Base-by-base conservation (phyloP, 108 stramenopile genomes). In the Nitzschia putrida region DNA sequence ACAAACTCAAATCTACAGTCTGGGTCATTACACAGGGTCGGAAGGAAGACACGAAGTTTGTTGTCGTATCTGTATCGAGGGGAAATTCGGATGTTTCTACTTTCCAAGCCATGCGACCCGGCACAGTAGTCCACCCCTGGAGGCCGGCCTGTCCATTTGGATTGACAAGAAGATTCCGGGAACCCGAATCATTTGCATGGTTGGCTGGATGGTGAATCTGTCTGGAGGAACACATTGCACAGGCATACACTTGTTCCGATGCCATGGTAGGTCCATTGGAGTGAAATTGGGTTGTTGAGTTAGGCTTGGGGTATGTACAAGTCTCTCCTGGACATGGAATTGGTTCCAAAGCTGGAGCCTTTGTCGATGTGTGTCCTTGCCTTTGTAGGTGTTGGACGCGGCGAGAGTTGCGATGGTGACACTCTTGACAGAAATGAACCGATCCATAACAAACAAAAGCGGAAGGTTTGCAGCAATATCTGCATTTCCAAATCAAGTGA, bases 231-330 rank as follows among this genome's bases (percentile, higher is more conserved):
- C 88, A 88, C 25, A 67, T 61, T 7, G 61, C 73, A 53, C 88
- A 88, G 9, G 57, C 55, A 71, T 86, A 88, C 6, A 86, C 83
- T 67, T 86, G 88, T 57, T 88, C 88, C 25, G 85, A 85, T 23
- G 80, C 66, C 14, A 71, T 34, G 14, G 80, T 43, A 0, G 75
- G 51, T 64, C 88, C 88, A 73, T 88, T 88, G 13, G 47, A 61
- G 56, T 88, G 88, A 34, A 42, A 68, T n/a, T 61, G 34, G 53
- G 61, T 0, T 39, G 26, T 22, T 10, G 42, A 0, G n/a, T 40
- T 16, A n/a, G 61, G 71, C 59, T 86, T 88, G 39, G 88, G 88
- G 80, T 68, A 83, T 7, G 38, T 10, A 63, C 88, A 88, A 53
- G 50, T 43, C 10, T 37, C 55, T 44, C 67, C 82, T 38, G 60